These are phyloP conservation scores for Candida easanensis DNA, from an alignment of 805 yeast genomes.

Conservation along the genomic window DNA sequence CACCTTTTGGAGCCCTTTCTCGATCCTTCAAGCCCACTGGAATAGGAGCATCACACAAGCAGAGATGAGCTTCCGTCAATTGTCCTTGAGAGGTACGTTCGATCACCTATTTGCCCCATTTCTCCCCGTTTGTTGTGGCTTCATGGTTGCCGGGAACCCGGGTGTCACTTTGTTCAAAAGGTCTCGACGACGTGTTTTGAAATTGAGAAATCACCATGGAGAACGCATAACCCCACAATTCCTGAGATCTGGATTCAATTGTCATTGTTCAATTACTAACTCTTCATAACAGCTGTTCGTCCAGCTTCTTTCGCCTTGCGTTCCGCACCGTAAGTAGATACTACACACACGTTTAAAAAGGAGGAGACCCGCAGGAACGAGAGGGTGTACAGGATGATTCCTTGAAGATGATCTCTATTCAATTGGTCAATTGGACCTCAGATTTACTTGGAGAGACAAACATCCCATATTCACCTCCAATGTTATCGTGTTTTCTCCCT, in stretches of 20 bases:
- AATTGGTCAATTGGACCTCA: background rate
- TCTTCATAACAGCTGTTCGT: conserved; percentile 17
- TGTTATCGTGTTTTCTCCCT: too few relatives aligned
- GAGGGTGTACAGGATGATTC: too few relatives aligned
- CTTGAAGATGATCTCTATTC: background rate
- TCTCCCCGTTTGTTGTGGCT: background rate
- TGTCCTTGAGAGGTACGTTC: conserved; percentile 28
- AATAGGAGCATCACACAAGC: background rate
- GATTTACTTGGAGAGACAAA: too few relatives aligned
- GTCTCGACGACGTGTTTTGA: background rate
- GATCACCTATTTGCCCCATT: background rate
- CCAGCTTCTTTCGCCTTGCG: conserved; percentile 32
- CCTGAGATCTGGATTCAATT: too few relatives aligned
- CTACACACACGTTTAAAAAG: too few relatives aligned
- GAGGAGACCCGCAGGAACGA: too few relatives aligned
- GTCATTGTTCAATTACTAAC: conserved; percentile 5
- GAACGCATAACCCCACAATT: too few relatives aligned
- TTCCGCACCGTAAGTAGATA: conserved; percentile 30
- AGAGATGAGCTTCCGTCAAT: conserved; percentile 28
- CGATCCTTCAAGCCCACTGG: background rate
- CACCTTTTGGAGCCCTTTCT: conserved; percentile 1
- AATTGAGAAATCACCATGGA: too few relatives aligned
- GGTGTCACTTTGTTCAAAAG: background rate
- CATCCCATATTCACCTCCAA: too few relatives aligned
- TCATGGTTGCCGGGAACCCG: background rate